Base-by-base conservation (phyloP, 78 protist species). In the Dictyostelium brefeldianum region DNA sequence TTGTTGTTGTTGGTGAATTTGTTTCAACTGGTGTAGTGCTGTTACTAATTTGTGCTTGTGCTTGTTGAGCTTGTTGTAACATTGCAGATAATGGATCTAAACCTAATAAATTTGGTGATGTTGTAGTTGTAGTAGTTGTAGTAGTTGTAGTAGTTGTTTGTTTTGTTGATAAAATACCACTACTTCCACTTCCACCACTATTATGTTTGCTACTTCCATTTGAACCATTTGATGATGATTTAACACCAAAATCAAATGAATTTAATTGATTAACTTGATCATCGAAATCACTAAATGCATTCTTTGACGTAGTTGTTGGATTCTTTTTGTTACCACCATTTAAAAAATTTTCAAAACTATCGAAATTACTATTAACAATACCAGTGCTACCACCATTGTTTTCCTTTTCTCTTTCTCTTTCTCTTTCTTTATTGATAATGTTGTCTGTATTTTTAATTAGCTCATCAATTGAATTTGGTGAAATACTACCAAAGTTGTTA, bases 381-480 rank as follows among this genome's bases (percentile, higher is more conserved):
- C 67, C 67, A 36, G 5, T 36, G 43, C 43, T 36, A 36, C 43
- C 62, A 54, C 62, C 62, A 54, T 64, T 20, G 20, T 43, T 73
- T 46, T 31, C 48, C 20, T 47, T 22, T 15, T 43, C 79, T 29
- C 43, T 43, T 43, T 73, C 54, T 6, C 54, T 31, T 5, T 73
- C 54, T 50, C 47, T 12, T 31, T 48, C 62, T 31, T 25, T 48
- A 75, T 25, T 75, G 20, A 22, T 48, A 12, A 48, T 20, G 22
- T 48, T 48, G 50, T 48, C 48, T 48, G 43, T 50, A 75, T 48
- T 75, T 31, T 75, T 75, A 75, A 43, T n/a, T 0, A 25, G 9
- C 11, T 71, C 57, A 43, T 43, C 78, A 71, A 43, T 71, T 36
- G 78, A 71, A 15, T 41, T 71, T 71, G 78, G 53, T 18, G 53